Evolutionary conservation across 2,329 filamentous ascomycete species (phyloP).

Genomic region (Thermomyces lanuginosus): DNA sequence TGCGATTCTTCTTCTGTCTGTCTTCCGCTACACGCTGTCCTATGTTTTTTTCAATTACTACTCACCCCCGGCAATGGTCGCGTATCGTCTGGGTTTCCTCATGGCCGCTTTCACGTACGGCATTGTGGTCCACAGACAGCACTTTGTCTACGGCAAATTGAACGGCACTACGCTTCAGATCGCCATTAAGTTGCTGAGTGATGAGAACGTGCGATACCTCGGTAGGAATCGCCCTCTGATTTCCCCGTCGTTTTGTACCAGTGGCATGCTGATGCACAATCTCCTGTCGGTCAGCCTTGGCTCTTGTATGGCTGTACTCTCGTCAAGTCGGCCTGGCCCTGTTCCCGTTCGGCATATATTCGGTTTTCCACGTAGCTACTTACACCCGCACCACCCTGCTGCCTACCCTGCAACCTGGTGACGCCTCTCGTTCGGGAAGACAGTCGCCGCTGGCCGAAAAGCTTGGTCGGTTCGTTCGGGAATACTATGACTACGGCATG

Average conservation of each 20-base stretch:
- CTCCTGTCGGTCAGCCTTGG: slow-evolving; percentile 56
- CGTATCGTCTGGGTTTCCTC: slow-evolving; percentile 80
- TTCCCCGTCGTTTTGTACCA: slow-evolving; percentile 1
- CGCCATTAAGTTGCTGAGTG: slow-evolving; percentile 50
- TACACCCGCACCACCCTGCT: slow-evolving; percentile 90
- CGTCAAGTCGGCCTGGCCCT: slow-evolving; percentile 81
- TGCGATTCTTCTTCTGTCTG: slow-evolving; percentile 66
- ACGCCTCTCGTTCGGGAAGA: slow-evolving; percentile 35
- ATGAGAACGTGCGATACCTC: slow-evolving; percentile 97
- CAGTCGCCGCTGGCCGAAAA: slow-evolving; percentile 55
- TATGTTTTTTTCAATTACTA: slow-evolving; percentile 82
- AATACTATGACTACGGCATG: slow-evolving; percentile 96
- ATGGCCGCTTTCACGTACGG: slow-evolving; percentile 85
- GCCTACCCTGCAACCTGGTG: slow-evolving; percentile 59
- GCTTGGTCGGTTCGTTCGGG: slow-evolving; percentile 89
- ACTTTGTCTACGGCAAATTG: slow-evolving; percentile 66
- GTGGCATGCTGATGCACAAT: slow-evolving; percentile 5
- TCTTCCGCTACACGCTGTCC: slow-evolving; percentile 67
- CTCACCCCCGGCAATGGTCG: slow-evolving; percentile 58
- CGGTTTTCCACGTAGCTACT: slow-evolving; percentile 92
- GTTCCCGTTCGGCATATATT: slow-evolving; percentile 91
- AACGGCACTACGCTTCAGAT: slow-evolving; percentile 49
- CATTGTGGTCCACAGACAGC: slow-evolving; percentile 97
- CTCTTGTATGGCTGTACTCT: slow-evolving; percentile 83
- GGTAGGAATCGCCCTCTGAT: slow-evolving; percentile 40